Percentiles rank a stretch among this genome's conserved stretches.
Conservation (phyloP, 352 stramenopile species). For the Phytophthora boehmeriae region DNA sequence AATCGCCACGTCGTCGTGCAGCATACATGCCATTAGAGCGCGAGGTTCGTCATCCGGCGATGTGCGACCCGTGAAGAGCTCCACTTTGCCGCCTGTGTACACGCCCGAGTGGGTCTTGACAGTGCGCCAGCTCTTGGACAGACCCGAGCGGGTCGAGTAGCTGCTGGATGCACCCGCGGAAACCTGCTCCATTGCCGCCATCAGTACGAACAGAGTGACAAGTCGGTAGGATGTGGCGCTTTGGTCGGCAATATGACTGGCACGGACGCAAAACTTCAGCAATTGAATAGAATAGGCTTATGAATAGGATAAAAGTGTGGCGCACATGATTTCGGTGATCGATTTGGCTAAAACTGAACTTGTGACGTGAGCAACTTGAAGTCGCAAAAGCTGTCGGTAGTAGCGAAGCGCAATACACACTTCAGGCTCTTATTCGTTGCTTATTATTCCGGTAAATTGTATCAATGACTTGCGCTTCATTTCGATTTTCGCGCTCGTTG, state of each 20-base stretch:
- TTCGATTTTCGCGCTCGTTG: not conserved
- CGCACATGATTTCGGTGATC: slow-evolving; percentile 6
- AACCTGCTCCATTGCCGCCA: slow-evolving; percentile 11
- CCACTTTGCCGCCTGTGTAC: slow-evolving; percentile 84
- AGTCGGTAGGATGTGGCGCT: not conserved
- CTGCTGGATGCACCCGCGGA: slow-evolving; percentile 27
- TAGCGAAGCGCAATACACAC: too few species aligned
- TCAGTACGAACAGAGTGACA: slow-evolving; percentile 11
- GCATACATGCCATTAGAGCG: slow-evolving; percentile 71
- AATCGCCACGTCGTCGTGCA: slow-evolving; percentile 85
- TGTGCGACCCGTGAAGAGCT: slow-evolving; percentile 53
- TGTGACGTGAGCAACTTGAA: not conserved
- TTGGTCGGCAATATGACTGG: slow-evolving; percentile 35
- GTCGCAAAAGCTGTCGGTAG: too few species aligned
- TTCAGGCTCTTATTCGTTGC: not conserved
- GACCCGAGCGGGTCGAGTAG: slow-evolving; percentile 69
- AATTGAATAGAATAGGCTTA: slow-evolving; percentile 2
- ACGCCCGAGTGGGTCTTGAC: slow-evolving; percentile 80
- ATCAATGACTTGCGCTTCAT: too few species aligned
- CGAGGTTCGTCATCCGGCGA: slow-evolving; percentile 18
- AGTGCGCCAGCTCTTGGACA: slow-evolving; percentile 83
- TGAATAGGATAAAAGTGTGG: slow-evolving; percentile 4
- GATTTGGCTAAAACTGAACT: slow-evolving; percentile 11
- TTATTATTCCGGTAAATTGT: too few species aligned
- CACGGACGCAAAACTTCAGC: slow-evolving; percentile 9